Evolutionary conservation across 306 rosid genomes (phyloP), one percentile per base, ranked within the genome.

Genomic region (Adenanthera pavonina): DNA sequence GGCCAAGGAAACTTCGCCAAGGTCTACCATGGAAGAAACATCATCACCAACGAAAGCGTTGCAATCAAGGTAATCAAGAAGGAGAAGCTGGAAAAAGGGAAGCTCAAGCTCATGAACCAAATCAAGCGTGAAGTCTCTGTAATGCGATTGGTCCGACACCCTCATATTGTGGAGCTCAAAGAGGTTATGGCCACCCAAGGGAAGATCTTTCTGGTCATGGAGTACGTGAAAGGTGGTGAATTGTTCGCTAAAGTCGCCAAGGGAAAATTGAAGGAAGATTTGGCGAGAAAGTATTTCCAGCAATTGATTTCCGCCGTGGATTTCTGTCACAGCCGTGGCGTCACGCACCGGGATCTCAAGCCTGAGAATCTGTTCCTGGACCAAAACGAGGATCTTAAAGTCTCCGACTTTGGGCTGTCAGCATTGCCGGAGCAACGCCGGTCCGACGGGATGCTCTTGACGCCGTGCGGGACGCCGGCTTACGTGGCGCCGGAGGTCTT

Each of bases 401-500:
- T 92, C 3, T 84, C 97, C 0, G 98, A 94, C 85, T 94, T 94
- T 0, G 96, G 98, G 0, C 57, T 94, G 7, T 94, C 98, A 0
- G 97, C 97, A 0, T 46, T 94, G 86, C 94, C 97, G 16, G 92
- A 94, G 17, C 96, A 92, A 54, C 87, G 89, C 4, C 33, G 96
- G 34, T 85, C 76, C 1, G 97, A 94, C 49, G 97, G 98, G 0
- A 75, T 94, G 91, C 93, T 94, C 0, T 81, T 87, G 19, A 94
- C 98, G 6, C 93, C 87, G 69, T 94, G 98, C 25, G 98, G 98
- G 2, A 92, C 98, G 0, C 98, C 97, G 10, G 91, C 97, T 0
- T 94, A 94, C 75, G 94, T 94, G 41, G 98, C 97, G 0, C 98
- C 98, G 3, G 98, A 94, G 86, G 86, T 94, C 0, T 79, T 94